Evolutionary conservation across 2,329 filamentous ascomycete species (phyloP).

Genomic region (Stachybotrys chartarum): DNA sequence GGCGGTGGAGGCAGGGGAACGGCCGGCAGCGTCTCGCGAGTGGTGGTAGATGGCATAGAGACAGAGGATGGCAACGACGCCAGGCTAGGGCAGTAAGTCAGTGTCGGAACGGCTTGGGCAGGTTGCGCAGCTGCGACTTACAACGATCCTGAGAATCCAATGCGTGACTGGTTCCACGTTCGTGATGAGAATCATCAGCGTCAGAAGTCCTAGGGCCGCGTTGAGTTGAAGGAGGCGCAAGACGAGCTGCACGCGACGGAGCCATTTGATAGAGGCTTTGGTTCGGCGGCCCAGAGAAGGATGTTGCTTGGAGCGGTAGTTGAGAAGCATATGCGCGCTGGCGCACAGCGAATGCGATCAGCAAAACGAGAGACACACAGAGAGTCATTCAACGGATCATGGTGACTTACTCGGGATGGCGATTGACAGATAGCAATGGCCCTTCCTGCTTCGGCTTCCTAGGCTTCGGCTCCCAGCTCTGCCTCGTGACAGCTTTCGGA

Average conservation of each 20-base stretch:
- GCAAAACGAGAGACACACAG: neutral
- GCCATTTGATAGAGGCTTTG: slow-evolving; percentile 64
- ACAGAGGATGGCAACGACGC: slow-evolving; percentile 63
- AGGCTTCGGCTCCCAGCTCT: slow-evolving; percentile 61
- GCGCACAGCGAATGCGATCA: slow-evolving; percentile 4
- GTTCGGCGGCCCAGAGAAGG: slow-evolving; percentile 62
- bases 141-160: slow-evolving; percentile 72
- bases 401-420: slow-evolving; percentile 70
- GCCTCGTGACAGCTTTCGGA: slow-evolving; percentile 76
- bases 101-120: neutral
- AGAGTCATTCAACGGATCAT: neutral
- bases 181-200: slow-evolving; percentile 70
- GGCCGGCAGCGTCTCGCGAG: slow-evolving; percentile 57
- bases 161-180: slow-evolving; percentile 56
- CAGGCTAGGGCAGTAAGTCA: slow-evolving; percentile 46
- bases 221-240: slow-evolving; percentile 62
- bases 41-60: slow-evolving; percentile 80
- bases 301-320: slow-evolving; percentile 53
- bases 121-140: slow-evolving; percentile 34
- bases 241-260: slow-evolving; percentile 61
- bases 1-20: slow-evolving; percentile 72
- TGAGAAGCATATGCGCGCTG: slow-evolving; percentile 56
- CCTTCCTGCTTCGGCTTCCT: slow-evolving; percentile 61
- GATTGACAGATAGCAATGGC: slow-evolving; percentile 74
- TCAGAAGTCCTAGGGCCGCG: slow-evolving; percentile 63